Evolutionary conservation across 1,284 basidiomycete genomes (phyloP).

Genomic region (Clitocybe nebularis): DNA sequence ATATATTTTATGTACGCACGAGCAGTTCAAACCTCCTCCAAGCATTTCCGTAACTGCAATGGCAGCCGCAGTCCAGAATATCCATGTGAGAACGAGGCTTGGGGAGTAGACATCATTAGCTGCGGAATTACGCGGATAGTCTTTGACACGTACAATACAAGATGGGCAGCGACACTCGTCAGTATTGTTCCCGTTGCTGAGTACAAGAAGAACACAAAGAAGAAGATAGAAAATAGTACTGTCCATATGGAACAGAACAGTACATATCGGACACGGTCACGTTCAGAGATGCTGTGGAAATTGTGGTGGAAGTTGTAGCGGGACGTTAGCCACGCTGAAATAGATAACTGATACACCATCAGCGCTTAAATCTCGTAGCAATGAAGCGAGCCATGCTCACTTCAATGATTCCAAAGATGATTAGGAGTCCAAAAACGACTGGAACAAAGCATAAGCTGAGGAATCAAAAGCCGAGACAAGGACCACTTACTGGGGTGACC

Average conservation of each 20-base stretch:
- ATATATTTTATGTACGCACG: slow-evolving; percentile 31
- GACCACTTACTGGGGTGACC: slow-evolving; percentile 49
- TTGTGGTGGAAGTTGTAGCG: slow-evolving; percentile 55
- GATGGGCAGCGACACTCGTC: slow-evolving; percentile 60
- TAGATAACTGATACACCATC: slow-evolving; percentile 45
- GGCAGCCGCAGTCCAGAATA: slow-evolving; percentile 66
- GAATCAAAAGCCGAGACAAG: slow-evolving; percentile 3
- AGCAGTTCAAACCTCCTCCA: slow-evolving; percentile 67
- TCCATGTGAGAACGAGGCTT: slow-evolving; percentile 65
- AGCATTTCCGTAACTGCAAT: slow-evolving; percentile 62
- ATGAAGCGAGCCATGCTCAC: slow-evolving; percentile 27
- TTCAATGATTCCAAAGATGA: slow-evolving; percentile 58
- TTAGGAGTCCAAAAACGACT: slow-evolving; percentile 52
- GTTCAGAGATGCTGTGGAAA: slow-evolving; percentile 43
- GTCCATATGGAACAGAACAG: slow-evolving; percentile 73
- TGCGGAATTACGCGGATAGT: too few relatives aligned
- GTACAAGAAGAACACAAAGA: slow-evolving; percentile 51
- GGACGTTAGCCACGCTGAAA: slow-evolving; percentile 65
- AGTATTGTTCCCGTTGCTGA: slow-evolving; percentile 41
- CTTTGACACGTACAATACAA: slow-evolving; percentile 60
- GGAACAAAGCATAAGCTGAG: slow-evolving; percentile 3
- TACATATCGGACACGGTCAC: slow-evolving; percentile 60
- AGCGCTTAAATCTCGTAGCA: background rate
- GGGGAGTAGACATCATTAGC: background rate
- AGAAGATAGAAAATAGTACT: slow-evolving; percentile 47